These are phyloP conservation scores for Lyophyllum shimeji DNA, from an alignment of 768 basidiomycete species.

Conservation along the genomic window DNA sequence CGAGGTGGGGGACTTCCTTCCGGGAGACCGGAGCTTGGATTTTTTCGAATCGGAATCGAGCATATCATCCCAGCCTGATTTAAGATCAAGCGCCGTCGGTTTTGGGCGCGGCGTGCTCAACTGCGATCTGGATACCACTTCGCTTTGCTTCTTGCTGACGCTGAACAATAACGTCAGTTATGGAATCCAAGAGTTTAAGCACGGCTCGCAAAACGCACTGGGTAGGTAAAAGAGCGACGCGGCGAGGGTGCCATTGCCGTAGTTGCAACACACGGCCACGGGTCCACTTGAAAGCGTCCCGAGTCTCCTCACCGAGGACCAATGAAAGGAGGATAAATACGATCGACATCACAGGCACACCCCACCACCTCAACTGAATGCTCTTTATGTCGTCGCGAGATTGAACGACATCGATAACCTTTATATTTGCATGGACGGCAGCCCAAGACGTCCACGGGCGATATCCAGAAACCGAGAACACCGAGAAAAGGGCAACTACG, in stretches of 20 bases:
- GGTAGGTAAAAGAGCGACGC: slow-evolving; percentile 18
- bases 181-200: neutral
- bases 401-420: slow-evolving; percentile 32
- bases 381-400: slow-evolving; percentile 22
- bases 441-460: slow-evolving; percentile 47
- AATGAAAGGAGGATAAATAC: slow-evolving; percentile 36
- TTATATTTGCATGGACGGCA: slow-evolving; percentile 42
- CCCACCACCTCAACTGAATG: slow-evolving; percentile 39
- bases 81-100: slow-evolving; percentile 35
- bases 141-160: slow-evolving; percentile 6
- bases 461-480: slow-evolving; percentile 31
- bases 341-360: slow-evolving; percentile 36
- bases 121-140: slow-evolving; percentile 18
- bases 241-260: slow-evolving; percentile 7
- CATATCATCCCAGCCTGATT: slow-evolving; percentile 53
- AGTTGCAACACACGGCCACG: slow-evolving; percentile 3
- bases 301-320: slow-evolving; percentile 36
- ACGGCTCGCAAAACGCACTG: slow-evolving; percentile 17
- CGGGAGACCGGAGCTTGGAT: slow-evolving; percentile 19
- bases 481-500: slow-evolving; percentile 35
- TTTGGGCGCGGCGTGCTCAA: slow-evolving; percentile 20
- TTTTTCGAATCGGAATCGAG: slow-evolving; percentile 30
- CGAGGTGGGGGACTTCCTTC: slow-evolving; percentile 20
- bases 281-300: slow-evolving; percentile 37
- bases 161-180: neutral